These are phyloP conservation scores for Candida rishiriensis DNA, from an alignment of 805 yeast genomes.

Conservation along the genomic window DNA sequence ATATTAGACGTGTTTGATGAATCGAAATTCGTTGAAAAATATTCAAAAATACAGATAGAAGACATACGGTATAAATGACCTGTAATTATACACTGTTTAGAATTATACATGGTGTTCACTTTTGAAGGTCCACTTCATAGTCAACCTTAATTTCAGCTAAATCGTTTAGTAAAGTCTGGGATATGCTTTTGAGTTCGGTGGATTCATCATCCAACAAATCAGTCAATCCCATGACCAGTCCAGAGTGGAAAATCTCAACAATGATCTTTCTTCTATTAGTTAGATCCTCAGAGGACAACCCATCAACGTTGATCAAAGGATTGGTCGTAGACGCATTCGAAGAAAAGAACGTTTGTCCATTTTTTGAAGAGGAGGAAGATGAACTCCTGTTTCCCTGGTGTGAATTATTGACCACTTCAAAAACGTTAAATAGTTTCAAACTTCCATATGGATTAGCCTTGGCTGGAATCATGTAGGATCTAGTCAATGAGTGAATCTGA, in stretches of 20 bases:
- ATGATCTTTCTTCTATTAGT: conserved; percentile 51
- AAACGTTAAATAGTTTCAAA: conserved; percentile 50
- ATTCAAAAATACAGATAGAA: no score
- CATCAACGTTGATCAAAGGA: conserved; percentile 34
- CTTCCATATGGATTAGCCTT: conserved; percentile 62
- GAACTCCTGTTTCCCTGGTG: conserved; percentile 4
- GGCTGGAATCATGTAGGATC: conserved; percentile 48
- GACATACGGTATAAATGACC: no score
- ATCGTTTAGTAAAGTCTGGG: conserved; percentile 13
- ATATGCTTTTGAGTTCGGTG: conserved; percentile 14
- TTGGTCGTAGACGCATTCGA: conserved; percentile 4
- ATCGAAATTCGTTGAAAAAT: no score
- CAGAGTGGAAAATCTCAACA: conserved; percentile 46
- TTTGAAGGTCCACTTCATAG: conserved; percentile 14
- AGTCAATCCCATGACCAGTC: conserved; percentile 46
- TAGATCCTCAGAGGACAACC: conserved; percentile 56
- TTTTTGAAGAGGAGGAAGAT: neutral
- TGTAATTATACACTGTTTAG: no score
- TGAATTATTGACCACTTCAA: conserved; percentile 20
- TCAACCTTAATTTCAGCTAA: conserved; percentile 14
- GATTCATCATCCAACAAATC: conserved; percentile 52
- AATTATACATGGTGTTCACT: neutral
- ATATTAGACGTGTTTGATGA: no score
- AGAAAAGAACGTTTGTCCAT: neutral
- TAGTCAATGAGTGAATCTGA: conserved; percentile 44